phyloP scores from a whole-genome alignment of 257 asterid genomes.

The Cordia subcordata region DNA sequence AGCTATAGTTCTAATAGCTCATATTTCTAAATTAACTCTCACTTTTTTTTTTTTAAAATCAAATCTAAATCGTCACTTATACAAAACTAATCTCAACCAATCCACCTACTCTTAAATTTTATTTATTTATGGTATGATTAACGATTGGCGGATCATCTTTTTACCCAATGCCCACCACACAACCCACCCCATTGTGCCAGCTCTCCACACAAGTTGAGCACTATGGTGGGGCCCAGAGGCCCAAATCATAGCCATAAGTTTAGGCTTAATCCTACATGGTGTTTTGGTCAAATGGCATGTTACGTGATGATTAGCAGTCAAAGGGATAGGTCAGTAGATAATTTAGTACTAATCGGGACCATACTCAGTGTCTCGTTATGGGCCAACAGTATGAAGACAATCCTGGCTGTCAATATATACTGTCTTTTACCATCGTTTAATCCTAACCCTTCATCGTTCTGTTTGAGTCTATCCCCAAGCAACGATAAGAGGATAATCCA shows the following conservation, averaged over 20 bases:
- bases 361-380: constrained; percentile 7
- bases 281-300: not conserved
- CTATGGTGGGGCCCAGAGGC: not conserved
- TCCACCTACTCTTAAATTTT: no score
- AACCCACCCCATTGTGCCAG: no score
- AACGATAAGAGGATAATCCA: not conserved
- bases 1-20: no score
- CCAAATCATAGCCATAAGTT: not conserved
- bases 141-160: no score
- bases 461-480: not conserved
- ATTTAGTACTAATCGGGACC: not conserved
- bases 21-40: no score
- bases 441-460: constrained; percentile 10
- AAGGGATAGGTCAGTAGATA: not conserved
- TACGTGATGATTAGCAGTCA: not conserved
- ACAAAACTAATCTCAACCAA: no score
- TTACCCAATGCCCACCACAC: no score
- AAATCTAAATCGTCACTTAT: no score
- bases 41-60: no score
- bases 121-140: no score
- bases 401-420: constrained; percentile 24
- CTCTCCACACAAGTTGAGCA: no score
- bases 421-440: constrained; percentile 15
- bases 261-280: constrained; percentile 1
- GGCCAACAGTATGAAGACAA: constrained; percentile 35